These are phyloP conservation scores for Pigoraptor vietnamica DNA, from an alignment of 78 protist species.

Conservation along the genomic window DNA sequence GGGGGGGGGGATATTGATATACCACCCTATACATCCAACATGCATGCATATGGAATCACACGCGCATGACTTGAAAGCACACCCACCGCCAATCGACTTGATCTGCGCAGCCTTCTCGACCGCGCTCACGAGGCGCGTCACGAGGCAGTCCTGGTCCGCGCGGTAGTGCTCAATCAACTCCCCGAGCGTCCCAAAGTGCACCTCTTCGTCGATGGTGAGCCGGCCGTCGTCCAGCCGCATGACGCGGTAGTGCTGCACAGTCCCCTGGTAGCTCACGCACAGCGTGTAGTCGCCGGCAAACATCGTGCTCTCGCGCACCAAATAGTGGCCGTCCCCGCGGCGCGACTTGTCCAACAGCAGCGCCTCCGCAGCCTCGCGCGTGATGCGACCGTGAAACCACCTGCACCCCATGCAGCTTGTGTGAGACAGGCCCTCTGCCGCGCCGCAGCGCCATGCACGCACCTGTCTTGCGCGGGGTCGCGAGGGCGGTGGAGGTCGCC, in stretches of 20 bases:
- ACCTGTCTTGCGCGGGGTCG: no score
- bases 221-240: neutral
- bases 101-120: neutral
- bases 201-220: neutral
- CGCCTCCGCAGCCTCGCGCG: neutral
- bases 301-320: neutral
- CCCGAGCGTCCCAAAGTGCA: neutral
- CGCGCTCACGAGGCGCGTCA: neutral
- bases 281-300: constrained; percentile 23
- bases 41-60: neutral
- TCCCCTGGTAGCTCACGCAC: neutral
- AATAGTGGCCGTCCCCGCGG: neutral
- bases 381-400: constrained; percentile 14
- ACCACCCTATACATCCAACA: neutral
- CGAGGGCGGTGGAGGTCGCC: no score
- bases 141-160: neutral
- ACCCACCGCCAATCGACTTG: neutral
- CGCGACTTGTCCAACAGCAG: neutral
- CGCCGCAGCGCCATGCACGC: no score
- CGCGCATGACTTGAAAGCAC: neutral
- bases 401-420: no score
- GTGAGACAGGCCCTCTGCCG: no score
- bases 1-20: neutral
- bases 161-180: constrained; percentile 1
- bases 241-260: neutral